Conservation (phyloP, 768 basidiomycete genomes). For the Calocera viscosa region DNA sequence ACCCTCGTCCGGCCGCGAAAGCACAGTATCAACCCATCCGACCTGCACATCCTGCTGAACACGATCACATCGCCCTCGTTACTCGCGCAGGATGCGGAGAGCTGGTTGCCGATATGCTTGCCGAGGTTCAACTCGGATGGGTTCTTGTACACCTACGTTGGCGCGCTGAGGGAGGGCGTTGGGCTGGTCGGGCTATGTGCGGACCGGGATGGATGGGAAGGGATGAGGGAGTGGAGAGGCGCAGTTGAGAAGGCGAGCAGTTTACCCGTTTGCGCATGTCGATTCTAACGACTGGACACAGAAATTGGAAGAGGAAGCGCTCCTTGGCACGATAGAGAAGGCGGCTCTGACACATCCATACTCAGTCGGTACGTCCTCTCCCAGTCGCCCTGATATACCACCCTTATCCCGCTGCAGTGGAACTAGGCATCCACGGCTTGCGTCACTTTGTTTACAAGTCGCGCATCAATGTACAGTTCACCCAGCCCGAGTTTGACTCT, state of each 20-base stretch:
- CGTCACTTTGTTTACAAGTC: constrained; percentile 95
- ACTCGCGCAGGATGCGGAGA: constrained; percentile 66
- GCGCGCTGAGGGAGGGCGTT: constrained; percentile 23
- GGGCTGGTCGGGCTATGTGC: constrained; percentile 71
- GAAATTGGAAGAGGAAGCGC: constrained; percentile 54
- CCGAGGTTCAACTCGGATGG: constrained; percentile 84
- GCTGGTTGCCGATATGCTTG: constrained; percentile 91
- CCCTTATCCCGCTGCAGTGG: constrained; percentile 44
- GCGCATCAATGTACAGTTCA: constrained; percentile 76
- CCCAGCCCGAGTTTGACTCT: constrained; percentile 72
- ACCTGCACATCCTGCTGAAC: constrained; percentile 86
- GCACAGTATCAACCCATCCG: constrained; percentile 87
- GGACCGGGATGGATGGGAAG: constrained; percentile 66
- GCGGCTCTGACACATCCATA: constrained; percentile 35
- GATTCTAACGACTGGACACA: constrained; percentile 24
- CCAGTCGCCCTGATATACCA: too few relatives aligned
- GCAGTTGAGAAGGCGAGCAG: constrained; percentile 42
- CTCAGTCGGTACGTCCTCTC: constrained; percentile 19
- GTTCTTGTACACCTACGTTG: constrained; percentile 83
- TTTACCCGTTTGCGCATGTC: neutral
- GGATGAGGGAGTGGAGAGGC: constrained; percentile 66
- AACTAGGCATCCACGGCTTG: constrained; percentile 76
- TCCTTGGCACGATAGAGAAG: constrained; percentile 32
- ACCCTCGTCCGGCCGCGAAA: constrained; percentile 82
- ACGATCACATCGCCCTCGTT: constrained; percentile 76